Evolutionary conservation across 352 stramenopile species (phyloP).

Genomic region (Thraustochytrium sp.): DNA sequence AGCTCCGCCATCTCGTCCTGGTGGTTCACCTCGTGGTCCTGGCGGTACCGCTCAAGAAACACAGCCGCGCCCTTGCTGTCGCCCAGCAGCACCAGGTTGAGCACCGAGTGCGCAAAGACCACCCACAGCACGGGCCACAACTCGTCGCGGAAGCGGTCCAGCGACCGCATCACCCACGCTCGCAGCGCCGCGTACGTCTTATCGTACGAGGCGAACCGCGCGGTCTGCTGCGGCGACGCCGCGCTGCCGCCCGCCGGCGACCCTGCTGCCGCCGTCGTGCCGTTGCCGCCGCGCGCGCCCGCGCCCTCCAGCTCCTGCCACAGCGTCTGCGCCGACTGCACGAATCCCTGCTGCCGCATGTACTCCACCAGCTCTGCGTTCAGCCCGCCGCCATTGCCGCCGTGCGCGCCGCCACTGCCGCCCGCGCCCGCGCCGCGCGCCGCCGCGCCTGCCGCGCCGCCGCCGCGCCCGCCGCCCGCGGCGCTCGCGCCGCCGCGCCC

Average conservation of each 20-base stretch:
- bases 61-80: background rate
- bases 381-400: background rate
- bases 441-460: background rate
- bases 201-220: background rate
- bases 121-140: conserved; percentile 36
- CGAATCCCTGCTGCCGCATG: background rate
- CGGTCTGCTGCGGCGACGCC: too few species aligned
- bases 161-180: background rate
- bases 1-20: conserved; percentile 23
- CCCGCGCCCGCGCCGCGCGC: background rate
- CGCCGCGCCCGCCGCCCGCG: background rate
- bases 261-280: too few species aligned
- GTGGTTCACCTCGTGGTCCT: conserved; percentile 32
- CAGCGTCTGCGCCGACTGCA: background rate
- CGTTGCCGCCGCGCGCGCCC: too few species aligned
- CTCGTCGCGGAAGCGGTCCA: conserved; percentile 34
- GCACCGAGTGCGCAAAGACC: conserved; percentile 8
- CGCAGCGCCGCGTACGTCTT: background rate
- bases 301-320: background rate
- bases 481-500: too few species aligned
- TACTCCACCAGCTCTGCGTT: background rate
- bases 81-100: background rate
- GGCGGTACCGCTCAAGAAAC: background rate
- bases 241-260: too few species aligned
- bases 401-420: background rate